Conservation (phyloP, 176 grass and related monocot species). For the Juncus inflexus region DNA sequence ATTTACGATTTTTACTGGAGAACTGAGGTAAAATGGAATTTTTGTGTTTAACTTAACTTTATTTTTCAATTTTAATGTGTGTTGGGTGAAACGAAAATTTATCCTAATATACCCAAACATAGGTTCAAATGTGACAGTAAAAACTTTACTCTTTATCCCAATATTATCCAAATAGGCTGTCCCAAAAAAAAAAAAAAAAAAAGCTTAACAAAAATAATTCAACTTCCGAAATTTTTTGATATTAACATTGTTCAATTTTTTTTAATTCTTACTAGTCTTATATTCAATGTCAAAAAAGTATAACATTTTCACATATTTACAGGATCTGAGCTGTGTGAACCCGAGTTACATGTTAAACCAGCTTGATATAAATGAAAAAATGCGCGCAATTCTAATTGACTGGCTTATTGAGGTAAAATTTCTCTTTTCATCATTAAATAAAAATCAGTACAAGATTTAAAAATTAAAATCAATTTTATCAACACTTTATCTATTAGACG, state of each 20-base stretch:
- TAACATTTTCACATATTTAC: background rate
- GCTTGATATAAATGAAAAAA: constrained; percentile 82
- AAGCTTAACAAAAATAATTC: too few relatives aligned
- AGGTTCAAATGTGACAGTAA: too few relatives aligned
- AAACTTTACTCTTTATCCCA: too few relatives aligned
- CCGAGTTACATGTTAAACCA: constrained; percentile 70
- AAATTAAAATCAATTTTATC: background rate
- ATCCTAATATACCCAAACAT: too few relatives aligned
- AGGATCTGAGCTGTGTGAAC: constrained; percentile 62
- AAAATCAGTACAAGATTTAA: background rate
- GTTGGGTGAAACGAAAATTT: too few relatives aligned
- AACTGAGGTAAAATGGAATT: constrained; percentile 42
- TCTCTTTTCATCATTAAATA: background rate
- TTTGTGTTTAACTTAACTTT: too few relatives aligned
- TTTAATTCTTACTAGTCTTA: background rate
- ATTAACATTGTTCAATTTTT: background rate
- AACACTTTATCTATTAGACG: constrained; percentile 38
- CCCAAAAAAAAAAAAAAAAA: too few relatives aligned
- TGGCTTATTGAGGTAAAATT: constrained; percentile 75
- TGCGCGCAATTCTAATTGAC: constrained; percentile 85
- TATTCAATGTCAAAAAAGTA: too few relatives aligned
- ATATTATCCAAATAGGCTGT: too few relatives aligned
- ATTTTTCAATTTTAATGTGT: too few relatives aligned
- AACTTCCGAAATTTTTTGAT: background rate
- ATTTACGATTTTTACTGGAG: constrained; percentile 65